Evolutionary conservation across 257 asterid species (phyloP).

Genomic region (Nicotiana undulata): DNA sequence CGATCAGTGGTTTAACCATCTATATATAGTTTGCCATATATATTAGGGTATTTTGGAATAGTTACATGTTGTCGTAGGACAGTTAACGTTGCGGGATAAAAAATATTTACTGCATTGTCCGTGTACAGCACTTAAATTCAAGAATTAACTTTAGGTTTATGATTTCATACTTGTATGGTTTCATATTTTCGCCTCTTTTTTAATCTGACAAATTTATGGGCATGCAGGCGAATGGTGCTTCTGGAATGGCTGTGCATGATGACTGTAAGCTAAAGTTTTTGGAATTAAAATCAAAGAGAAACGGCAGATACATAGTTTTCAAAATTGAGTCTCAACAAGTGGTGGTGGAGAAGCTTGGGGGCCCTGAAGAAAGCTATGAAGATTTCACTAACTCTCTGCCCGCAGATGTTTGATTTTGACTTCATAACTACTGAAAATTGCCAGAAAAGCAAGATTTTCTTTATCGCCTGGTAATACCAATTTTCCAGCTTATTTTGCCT

Average conservation of each 20-base stretch:
- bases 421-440: background rate
- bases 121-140: too few relatives aligned
- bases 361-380: background rate
- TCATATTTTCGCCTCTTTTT: too few relatives aligned
- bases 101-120: too few relatives aligned
- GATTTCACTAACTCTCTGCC: background rate
- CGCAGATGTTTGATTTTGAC: background rate
- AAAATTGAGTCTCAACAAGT: background rate
- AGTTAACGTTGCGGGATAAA: too few relatives aligned
- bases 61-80: too few relatives aligned
- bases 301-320: background rate
- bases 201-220: too few relatives aligned
- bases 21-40: too few relatives aligned
- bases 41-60: too few relatives aligned
- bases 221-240: background rate
- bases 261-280: background rate
- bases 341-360: background rate
- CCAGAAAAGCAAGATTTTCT: slow-evolving; percentile 4
- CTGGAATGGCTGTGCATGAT: background rate
- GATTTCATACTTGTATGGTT: too few relatives aligned
- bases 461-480: background rate
- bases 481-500: too few relatives aligned
- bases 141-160: too few relatives aligned
- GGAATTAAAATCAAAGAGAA: background rate
- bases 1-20: too few relatives aligned